Evolutionary conservation across 805 yeast genomes (phyloP), one percentile per base, ranked within the genome.

Genomic region (Metschnikowia chrysomelidarum): DNA sequence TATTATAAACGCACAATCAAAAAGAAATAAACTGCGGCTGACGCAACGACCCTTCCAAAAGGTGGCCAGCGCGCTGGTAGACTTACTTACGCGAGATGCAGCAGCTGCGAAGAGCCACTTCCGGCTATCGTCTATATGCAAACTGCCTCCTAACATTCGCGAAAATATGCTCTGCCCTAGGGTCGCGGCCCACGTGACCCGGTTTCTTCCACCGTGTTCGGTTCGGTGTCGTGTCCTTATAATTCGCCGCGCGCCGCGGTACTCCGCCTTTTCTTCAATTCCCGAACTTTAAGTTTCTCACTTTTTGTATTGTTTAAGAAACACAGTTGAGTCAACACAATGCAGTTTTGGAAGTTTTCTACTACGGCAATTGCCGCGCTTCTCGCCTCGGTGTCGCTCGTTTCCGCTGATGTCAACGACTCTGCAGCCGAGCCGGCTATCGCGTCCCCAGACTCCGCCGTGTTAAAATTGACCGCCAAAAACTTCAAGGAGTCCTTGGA

Each of bases 381-480:
- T 27, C 57, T 65, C 38, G 59, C 69, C 15, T 57, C 67, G 16
- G 60, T 60, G 15, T 51, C 65, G 4, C 37, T 59, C 19, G 47
- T 55, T 13, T 38, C 52, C 18, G 71, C 71, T 34, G 43, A 60
- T 31, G 71, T 69, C 11, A n/a, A n/a, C n/a, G 69, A 68, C 24
- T 32, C 60, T 19, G 20, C 17, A 27, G 74, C 60, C 29, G 81
- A 74, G 19, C 76, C 74, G 9, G 94, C 94, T 31, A 60, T 74
- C 41, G 94, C 94, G 22, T 80, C 83, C 43, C 81, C 80, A 41
- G 87, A 84, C 56, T 83, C 95, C 27, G 93, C 89, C 21, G 98
- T 91, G 30, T 87, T 87, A 48, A 79, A 84, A 59, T 75, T 91
- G 46, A 76, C 84, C 24, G 64, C 80, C 14, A 79, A 72, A 24